These are phyloP conservation scores for Phytophthora nicotianae DNA, from an alignment of 352 stramenopile species.

Conservation along the genomic window DNA sequence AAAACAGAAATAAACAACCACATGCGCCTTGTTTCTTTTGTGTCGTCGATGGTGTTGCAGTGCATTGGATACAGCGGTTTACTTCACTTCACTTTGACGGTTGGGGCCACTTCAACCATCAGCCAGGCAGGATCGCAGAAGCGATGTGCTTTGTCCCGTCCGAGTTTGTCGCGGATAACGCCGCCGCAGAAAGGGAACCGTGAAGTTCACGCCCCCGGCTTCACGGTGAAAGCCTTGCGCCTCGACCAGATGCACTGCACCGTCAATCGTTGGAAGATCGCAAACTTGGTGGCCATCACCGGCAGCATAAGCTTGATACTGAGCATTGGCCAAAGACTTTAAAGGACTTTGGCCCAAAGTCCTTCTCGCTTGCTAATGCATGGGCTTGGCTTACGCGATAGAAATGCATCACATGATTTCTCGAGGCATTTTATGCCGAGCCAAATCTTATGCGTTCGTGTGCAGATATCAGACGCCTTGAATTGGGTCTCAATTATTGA, in stretches of 20 bases:
- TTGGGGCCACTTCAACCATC: constrained; percentile 17
- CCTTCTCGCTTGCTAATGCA: no score
- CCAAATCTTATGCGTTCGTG: constrained; percentile 4
- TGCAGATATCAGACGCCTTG: neutral
- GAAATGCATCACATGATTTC: constrained; percentile 29
- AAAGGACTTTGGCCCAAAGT: no score
- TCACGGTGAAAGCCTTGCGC: constrained; percentile 5
- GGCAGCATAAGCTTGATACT: no score
- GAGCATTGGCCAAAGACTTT: neutral
- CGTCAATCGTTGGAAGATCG: constrained; percentile 14
- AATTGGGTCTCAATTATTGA: neutral
- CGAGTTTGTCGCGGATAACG: constrained; percentile 25
- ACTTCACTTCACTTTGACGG: neutral
- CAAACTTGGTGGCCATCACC: neutral
- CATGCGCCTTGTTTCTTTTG: constrained; percentile 29
- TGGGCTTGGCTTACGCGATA: neutral
- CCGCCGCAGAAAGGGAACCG: constrained; percentile 15
- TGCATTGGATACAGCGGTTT: neutral
- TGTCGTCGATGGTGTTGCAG: no score
- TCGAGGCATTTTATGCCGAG: constrained; percentile 7
- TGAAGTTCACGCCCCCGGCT: neutral
- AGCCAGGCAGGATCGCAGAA: constrained; percentile 7
- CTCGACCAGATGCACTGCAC: constrained; percentile 25
- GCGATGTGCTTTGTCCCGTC: constrained; percentile 6
- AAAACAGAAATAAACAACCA: constrained; percentile 36